Conservation (phyloP, 202 grass and related monocot genomes). For the Elaeis oleifera region DNA sequence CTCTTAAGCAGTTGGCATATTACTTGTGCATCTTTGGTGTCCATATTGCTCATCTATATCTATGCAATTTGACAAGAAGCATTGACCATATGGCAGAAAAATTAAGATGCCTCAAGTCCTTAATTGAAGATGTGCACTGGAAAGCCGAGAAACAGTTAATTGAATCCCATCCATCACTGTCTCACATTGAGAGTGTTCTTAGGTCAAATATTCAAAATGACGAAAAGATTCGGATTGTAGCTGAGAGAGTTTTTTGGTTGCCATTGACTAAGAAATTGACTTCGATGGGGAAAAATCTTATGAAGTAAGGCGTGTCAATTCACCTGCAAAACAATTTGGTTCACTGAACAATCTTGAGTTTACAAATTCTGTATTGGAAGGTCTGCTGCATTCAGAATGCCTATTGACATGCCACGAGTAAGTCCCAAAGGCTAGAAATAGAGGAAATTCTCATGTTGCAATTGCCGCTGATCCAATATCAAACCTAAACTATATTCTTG, state of each 20-base stretch:
- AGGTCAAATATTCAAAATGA: constrained; percentile 25
- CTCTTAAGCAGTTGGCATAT: constrained; percentile 59
- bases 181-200: constrained; percentile 42
- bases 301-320: constrained; percentile 18
- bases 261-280: constrained; percentile 47
- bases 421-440: constrained; percentile 15
- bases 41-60: constrained; percentile 54
- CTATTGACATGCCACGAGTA: constrained; percentile 56
- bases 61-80: constrained; percentile 39
- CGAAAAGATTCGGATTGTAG: constrained; percentile 47
- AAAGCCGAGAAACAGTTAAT: constrained; percentile 35
- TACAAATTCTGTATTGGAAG: constrained; percentile 34
- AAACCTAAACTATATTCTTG: neutral
- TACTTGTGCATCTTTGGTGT: constrained; percentile 72
- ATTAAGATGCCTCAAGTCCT: constrained; percentile 39
- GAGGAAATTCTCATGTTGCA: neutral
- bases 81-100: constrained; percentile 41
- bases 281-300: constrained; percentile 44
- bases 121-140: constrained; percentile 33
- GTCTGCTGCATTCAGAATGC: constrained; percentile 35
- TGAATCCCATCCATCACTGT: constrained; percentile 56
- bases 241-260: constrained; percentile 58
- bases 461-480: neutral
- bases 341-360: constrained; percentile 14
- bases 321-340: constrained; percentile 27